Conservation (phyloP, 495 filamentous ascomycete species). For the Penicillium maclennaniae region DNA sequence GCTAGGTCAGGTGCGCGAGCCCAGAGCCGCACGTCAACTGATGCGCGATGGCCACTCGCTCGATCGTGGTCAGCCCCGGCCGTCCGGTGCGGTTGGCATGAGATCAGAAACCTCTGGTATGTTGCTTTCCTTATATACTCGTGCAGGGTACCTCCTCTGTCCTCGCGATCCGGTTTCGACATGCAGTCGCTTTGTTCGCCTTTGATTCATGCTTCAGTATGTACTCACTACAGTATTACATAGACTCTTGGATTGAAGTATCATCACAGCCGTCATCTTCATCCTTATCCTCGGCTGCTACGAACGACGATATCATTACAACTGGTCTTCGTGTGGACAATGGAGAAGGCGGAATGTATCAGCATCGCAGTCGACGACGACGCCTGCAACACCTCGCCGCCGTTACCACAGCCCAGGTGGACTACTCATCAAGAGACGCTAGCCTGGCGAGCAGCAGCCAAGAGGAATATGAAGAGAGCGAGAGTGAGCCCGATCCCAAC, state of each 20-base stretch:
- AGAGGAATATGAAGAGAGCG: slow-evolving; percentile 84
- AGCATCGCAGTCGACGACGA: slow-evolving; percentile 51
- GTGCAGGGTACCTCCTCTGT: slow-evolving; percentile 3
- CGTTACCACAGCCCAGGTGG: slow-evolving; percentile 46
- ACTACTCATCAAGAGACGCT: slow-evolving; percentile 40
- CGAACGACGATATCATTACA: slow-evolving; percentile 82
- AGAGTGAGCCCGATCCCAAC: slow-evolving; percentile 77
- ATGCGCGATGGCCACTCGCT: slow-evolving; percentile 39
- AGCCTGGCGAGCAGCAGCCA: slow-evolving; percentile 64
- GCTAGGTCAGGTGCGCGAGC: slow-evolving; percentile 43
- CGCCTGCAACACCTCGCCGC: slow-evolving; percentile 47
- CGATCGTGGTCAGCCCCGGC: slow-evolving; percentile 35
- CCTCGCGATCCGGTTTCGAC: slow-evolving; percentile 16
- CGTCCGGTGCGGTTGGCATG: slow-evolving; percentile 35
- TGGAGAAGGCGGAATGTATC: slow-evolving; percentile 30
- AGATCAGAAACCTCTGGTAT: slow-evolving; percentile 43
- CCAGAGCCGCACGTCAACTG: slow-evolving; percentile 37
- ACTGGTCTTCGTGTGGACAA: slow-evolving; percentile 74
- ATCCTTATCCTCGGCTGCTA: slow-evolving; percentile 69
- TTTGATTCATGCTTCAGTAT: slow-evolving; percentile 28
- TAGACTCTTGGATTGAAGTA: slow-evolving; percentile 97
- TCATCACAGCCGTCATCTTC: slow-evolving; percentile 91
- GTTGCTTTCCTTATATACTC: slow-evolving; percentile 20
- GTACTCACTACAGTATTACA: slow-evolving; percentile 52
- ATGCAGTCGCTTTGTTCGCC: slow-evolving; percentile 23